Conservation (phyloP, 1,139 yeast species). For the Zygoascus sp. region DNA sequence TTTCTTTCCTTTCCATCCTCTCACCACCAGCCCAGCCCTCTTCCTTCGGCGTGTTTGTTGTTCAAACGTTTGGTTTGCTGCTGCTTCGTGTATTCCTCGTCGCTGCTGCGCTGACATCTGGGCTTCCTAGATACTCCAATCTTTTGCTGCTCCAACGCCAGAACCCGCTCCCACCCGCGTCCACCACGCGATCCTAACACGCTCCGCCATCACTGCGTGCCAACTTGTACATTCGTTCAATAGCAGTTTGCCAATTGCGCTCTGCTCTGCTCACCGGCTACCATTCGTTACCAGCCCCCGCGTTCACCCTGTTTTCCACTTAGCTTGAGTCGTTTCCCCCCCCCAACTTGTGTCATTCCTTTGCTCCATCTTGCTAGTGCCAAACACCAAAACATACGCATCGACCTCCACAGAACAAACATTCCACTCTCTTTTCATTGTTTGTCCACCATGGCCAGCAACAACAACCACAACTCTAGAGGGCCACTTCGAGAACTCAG, state of each 20-base stretch:
- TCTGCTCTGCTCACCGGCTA: not conserved
- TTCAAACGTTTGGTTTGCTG: not conserved
- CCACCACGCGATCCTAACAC: constrained; percentile 2
- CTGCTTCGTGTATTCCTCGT: not conserved
- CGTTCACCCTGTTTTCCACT: not conserved
- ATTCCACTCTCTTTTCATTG: too few relatives aligned
- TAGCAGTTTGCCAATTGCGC: not conserved
- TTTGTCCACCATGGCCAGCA: too few relatives aligned
- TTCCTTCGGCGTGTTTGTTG: too few relatives aligned
- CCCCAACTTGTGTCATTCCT: constrained; percentile 3
- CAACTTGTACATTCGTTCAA: constrained; percentile 1
- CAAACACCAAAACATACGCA: too few relatives aligned
- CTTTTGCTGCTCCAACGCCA: too few relatives aligned
- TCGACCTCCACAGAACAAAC: too few relatives aligned
- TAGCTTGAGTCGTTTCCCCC: not conserved
- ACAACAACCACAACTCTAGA: too few relatives aligned
- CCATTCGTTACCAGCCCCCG: not conserved
- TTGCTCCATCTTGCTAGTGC: not conserved
- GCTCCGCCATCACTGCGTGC: not conserved
- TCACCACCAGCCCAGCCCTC: too few relatives aligned
- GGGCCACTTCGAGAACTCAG: constrained; percentile 14
- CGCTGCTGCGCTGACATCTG: too few relatives aligned
- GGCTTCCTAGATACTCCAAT: too few relatives aligned
- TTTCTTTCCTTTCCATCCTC: too few relatives aligned
- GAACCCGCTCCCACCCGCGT: not conserved